phyloP scores from a whole-genome alignment of 306 rosid genomes.

The Cucurbita pepo region DNA sequence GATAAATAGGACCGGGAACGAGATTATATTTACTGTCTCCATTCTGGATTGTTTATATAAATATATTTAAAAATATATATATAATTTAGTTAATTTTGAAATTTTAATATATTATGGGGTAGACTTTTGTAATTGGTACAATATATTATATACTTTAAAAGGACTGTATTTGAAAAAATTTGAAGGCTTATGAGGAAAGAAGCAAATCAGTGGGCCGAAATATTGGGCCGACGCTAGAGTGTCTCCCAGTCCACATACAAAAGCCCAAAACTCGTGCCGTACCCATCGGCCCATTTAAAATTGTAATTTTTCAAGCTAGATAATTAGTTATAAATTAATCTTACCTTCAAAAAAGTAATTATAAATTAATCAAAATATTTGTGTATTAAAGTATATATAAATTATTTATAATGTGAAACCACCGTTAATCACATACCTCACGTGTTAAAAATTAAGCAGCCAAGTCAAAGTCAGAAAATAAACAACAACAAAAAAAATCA shows the following conservation, averaged over 20 bases:
- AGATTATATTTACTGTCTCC: too few species aligned
- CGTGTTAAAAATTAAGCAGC: not conserved
- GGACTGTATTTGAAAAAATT: not conserved
- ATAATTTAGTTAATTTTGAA: too few species aligned
- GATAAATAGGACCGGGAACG: too few species aligned
- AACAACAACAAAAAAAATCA: too few species aligned
- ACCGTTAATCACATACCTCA: not conserved
- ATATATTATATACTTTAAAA: not conserved
- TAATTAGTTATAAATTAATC: too few species aligned
- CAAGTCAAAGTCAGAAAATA: not conserved
- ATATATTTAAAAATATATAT: too few species aligned
- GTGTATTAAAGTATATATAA: too few species aligned
- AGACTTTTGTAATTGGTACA: too few species aligned
- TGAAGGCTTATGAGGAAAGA: conserved; percentile 16
- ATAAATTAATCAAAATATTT: not conserved
- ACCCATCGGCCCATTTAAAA: conserved; percentile 47
- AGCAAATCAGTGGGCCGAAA: conserved; percentile 41
- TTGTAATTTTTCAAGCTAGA: not conserved
- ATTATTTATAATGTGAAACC: not conserved
- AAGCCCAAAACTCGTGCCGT: conserved; percentile 30
- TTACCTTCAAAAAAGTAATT: too few species aligned
- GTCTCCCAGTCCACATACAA: conserved; percentile 31
- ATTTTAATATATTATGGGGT: too few species aligned
- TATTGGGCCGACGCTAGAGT: conserved; percentile 35
- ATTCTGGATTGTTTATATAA: too few species aligned